Evolutionary conservation across 352 stramenopile genomes (phyloP).

Genomic region (Globisporangium takayamanum): DNA sequence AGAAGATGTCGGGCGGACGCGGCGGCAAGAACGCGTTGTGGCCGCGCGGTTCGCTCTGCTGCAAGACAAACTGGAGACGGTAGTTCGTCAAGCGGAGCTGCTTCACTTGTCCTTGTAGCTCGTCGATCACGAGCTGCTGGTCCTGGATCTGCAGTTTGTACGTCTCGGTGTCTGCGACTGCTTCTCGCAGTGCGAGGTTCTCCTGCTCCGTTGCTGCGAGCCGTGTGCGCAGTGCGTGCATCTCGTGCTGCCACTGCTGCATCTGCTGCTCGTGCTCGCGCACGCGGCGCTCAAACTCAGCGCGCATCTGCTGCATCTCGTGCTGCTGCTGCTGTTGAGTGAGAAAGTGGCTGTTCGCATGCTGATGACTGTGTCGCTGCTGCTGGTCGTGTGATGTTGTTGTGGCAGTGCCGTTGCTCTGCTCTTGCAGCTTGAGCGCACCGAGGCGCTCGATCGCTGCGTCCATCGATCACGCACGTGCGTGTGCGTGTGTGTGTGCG

Average conservation of each 20-base stretch:
- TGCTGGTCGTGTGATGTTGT: slow-evolving; percentile 3
- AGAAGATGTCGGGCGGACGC: slow-evolving; percentile 68
- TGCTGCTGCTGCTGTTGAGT: slow-evolving; percentile 4
- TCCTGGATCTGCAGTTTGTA: slow-evolving; percentile 39
- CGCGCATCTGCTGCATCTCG: slow-evolving; percentile 39
- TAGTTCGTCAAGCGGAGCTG: slow-evolving; percentile 65
- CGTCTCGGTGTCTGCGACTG: slow-evolving; percentile 33
- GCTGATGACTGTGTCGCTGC: slow-evolving; percentile 5
- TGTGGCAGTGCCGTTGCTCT: slow-evolving; percentile 1
- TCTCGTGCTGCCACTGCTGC: slow-evolving; percentile 44
- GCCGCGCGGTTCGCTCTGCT: slow-evolving; percentile 52
- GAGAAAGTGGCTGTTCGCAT: background rate
- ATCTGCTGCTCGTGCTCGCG: slow-evolving; percentile 40
- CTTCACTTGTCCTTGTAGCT: slow-evolving; percentile 64
- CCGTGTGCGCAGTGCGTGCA: slow-evolving; percentile 35
- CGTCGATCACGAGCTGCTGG: slow-evolving; percentile 61
- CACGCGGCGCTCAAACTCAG: slow-evolving; percentile 37
- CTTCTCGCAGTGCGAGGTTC: slow-evolving; percentile 44
- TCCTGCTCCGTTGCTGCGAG: slow-evolving; percentile 42
- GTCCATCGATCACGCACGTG: slow-evolving; percentile 21
- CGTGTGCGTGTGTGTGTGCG: background rate
- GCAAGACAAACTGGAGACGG: slow-evolving; percentile 61
- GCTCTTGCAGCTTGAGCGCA: slow-evolving; percentile 62
- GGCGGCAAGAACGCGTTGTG: slow-evolving; percentile 44
- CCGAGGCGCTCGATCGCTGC: slow-evolving; percentile 67